A percentile compares a stretch with the other conserved stretches of the same genome.
phyloP scores from a whole-genome alignment of 306 rosid species.

The Trifolium subterraneum region DNA sequence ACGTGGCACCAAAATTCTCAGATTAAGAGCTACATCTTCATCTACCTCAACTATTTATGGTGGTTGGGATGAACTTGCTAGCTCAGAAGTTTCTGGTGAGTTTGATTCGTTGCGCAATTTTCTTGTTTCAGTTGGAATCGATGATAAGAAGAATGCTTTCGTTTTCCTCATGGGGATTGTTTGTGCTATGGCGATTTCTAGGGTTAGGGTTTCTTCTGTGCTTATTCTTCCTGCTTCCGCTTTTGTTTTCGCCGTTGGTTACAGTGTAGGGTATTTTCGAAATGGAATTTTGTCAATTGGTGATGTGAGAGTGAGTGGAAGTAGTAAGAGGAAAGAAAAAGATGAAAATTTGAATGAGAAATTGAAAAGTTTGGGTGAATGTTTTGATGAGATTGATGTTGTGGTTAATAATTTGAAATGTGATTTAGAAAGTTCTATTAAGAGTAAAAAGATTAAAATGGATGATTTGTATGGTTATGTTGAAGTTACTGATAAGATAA shows the following conservation, averaged over 20 bases:
- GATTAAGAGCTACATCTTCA: slow-evolving; percentile 47
- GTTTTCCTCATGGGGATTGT: slow-evolving; percentile 68
- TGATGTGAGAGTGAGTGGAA: slow-evolving; percentile 54
- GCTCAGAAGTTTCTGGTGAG: slow-evolving; percentile 57
- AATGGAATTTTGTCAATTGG: slow-evolving; percentile 45
- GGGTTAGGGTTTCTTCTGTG: slow-evolving; percentile 84
- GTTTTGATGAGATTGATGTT: slow-evolving; percentile 62
- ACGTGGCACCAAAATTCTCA: slow-evolving; percentile 30
- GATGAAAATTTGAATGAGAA: slow-evolving; percentile 64
- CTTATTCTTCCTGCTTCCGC: slow-evolving; percentile 75
- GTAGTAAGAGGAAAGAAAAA: slow-evolving; percentile 57
- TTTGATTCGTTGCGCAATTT: slow-evolving; percentile 61
- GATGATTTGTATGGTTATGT: slow-evolving; percentile 68
- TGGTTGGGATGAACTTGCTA: slow-evolving; percentile 80
- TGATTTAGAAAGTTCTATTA: slow-evolving; percentile 61
- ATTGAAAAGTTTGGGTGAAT: slow-evolving; percentile 55
- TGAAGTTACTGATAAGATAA: slow-evolving; percentile 52
- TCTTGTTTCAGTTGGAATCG: slow-evolving; percentile 66
- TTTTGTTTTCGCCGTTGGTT: slow-evolving; percentile 76
- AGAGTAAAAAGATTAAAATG: slow-evolving; percentile 58
- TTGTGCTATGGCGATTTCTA: slow-evolving; percentile 85
- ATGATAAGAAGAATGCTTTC: slow-evolving; percentile 67
- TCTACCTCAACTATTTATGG: slow-evolving; percentile 58
- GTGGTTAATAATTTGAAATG: slow-evolving; percentile 57
- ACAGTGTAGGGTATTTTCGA: slow-evolving; percentile 68